Evolutionary conservation across 2,329 filamentous ascomycete genomes (phyloP), one percentile per base, ranked within the genome.

Genomic region (Didymella keratinophila): DNA sequence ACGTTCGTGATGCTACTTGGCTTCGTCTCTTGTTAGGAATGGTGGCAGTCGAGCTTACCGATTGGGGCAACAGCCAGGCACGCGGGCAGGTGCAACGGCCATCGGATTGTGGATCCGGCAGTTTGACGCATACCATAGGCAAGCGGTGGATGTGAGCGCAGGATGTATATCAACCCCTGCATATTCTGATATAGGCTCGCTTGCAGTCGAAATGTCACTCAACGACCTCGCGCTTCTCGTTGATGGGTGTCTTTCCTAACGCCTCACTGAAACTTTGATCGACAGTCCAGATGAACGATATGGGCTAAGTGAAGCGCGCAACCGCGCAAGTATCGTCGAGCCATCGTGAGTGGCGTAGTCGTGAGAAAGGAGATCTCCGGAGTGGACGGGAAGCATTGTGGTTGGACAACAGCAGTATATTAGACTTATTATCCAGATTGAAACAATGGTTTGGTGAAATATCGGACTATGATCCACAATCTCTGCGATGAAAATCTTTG

Each of bases 121-220:
- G 16, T 20, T 45, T 25, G 23, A 45, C 16, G 32, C 30, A 52
- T 27, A n/a, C 32, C 32, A 18, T 36, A 36, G 32, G 49, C 30
- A 41, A 23, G 32, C 20, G 3, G 23, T 53, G n/a, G 32, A 23
- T 14, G 32, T 25, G 25, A 32, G 30, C 9, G 10, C 25, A 37
- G 34, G 23, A 14, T 20, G 14, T 53, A 32, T 41, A 14, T 32
- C n/a, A 25, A 36, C 12, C 32, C 43, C 43, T 39, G 51, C 43
- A 41, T 41, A 39, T 32, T 41, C 42, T 27, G 34, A 25, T 30
- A 41, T 37, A 46, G 10, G 30, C 43, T 46, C 42, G 51, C 32
- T 32, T 46, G 8, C 37, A 23, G 10, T 12, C 5, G n/a, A 41
- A 11, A 21, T 41, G 37, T 41, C 20, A 41, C 37, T 41, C 37